These are phyloP conservation scores for Trametes maxima DNA, from an alignment of 768 basidiomycete genomes.

Conservation along the genomic window DNA sequence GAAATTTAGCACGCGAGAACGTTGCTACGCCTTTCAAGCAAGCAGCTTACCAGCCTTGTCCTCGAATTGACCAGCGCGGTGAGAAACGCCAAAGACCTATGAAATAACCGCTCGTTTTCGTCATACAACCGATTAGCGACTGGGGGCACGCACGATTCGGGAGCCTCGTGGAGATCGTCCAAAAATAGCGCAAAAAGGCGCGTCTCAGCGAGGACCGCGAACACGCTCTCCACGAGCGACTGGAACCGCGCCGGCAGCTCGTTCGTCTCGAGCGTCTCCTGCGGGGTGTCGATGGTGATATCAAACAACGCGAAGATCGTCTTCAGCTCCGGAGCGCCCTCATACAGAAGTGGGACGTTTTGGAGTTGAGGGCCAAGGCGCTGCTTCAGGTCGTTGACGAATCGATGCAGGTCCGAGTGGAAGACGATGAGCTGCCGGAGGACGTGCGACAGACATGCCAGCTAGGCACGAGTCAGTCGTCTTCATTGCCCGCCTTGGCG, in stretches of 20 bases:
- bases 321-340: constrained; percentile 68
- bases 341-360: constrained; percentile 69
- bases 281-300: constrained; percentile 51
- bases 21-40: neutral
- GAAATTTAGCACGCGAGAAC: neutral
- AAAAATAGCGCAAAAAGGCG: constrained; percentile 70
- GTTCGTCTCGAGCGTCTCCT: constrained; percentile 55
- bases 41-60: constrained; percentile 57
- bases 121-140: neutral
- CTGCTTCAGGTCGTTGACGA: constrained; percentile 58
- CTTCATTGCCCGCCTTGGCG: neutral
- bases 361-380: constrained; percentile 70
- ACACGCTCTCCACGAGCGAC: constrained; percentile 69
- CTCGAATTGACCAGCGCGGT: constrained; percentile 64
- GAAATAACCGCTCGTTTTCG: neutral
- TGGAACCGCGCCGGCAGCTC: constrained; percentile 74
- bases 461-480: constrained; percentile 37
- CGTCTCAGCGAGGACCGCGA: constrained; percentile 68
- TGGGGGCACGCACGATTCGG: constrained; percentile 53
- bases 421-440: constrained; percentile 76
- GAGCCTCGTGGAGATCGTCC: constrained; percentile 76
- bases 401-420: constrained; percentile 67
- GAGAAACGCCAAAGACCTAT: constrained; percentile 66
- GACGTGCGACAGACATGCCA: constrained; percentile 69
- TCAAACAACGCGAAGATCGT: constrained; percentile 62